Conservation (phyloP, 176 grass and related monocot species). For the Juncus inflexus region DNA sequence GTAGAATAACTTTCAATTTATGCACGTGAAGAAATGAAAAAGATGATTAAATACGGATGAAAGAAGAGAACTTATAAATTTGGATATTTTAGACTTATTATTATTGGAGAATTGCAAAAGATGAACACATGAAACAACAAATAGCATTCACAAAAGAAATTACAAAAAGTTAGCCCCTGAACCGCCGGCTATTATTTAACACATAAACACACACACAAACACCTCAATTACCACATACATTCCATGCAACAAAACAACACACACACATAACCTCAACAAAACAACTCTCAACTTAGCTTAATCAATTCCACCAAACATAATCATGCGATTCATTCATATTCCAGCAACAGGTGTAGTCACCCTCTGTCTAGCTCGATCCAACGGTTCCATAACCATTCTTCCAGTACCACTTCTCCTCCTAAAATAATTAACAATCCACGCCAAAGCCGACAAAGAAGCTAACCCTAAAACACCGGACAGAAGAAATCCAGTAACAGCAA, state of each 20-base stretch:
- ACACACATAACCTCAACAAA: not conserved
- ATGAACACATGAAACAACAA: too few relatives aligned
- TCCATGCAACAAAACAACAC: not conserved
- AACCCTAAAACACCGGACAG: conserved; percentile 34
- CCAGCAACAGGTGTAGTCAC: not conserved
- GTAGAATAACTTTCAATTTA: too few relatives aligned
- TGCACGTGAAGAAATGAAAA: too few relatives aligned
- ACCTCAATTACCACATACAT: not conserved
- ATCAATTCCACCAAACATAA: conserved; percentile 1
- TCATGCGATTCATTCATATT: not conserved
- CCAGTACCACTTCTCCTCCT: conserved; percentile 10
- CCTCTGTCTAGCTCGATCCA: conserved; percentile 19
- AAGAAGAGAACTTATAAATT: too few relatives aligned
- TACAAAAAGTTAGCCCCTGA: too few relatives aligned
- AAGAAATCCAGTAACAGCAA: conserved; percentile 26
- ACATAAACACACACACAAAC: not conserved
- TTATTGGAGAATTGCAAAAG: too few relatives aligned
- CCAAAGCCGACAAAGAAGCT: conserved; percentile 31
- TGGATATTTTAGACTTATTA: too few relatives aligned
- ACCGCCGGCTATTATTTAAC: too few relatives aligned
- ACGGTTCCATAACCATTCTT: conserved; percentile 31
- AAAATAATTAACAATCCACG: conserved; percentile 36
- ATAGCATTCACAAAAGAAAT: too few relatives aligned
- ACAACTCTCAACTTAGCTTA: not conserved
- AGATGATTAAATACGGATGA: too few relatives aligned